Base-by-base conservation (phyloP, 2,329 filamentous ascomycete genomes). In the Proliferodiscus dingleyae region DNA sequence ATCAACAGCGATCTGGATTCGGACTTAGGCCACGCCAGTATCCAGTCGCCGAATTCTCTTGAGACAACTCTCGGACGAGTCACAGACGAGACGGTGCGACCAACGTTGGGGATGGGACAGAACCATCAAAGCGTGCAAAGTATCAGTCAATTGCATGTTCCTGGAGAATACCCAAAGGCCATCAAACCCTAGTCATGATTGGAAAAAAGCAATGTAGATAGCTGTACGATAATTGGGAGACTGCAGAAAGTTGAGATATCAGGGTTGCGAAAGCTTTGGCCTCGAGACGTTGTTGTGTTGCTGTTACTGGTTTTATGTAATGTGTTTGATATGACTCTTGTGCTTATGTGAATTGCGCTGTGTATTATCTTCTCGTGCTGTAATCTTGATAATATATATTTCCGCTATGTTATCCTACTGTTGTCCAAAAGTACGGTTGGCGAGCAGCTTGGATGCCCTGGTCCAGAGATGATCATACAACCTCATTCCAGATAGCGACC, bases 131-230 rank as follows among this genome's bases (percentile, higher is more conserved):
- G 58, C 34, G 54, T 52, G 5, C 42, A 50, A 32, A 62, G 54
- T 36, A 56, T 63, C 24, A 57, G 53, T 18, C 54, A 62, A 29
- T 50, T 64, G 11, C 61, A 64, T 47, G 53, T 64, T 32, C 61
- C 61, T 3, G 61, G 61, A 3, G 61, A 61, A 36, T 64, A 46
- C 45, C 61, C 61, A 3, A 50, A 34, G 28, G 24, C 10, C 8
- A 39, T 18, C 22, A 28, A 29, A 19, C n/a, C 32, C 1, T 34
- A 34, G 16, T 15, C n/a, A 26, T 26, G 21, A 26, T 15, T 7
- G n/a, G 3, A 40, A 15, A 16, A 10, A 18, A 11, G 11, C 15
- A 16, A 16, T 21, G 32, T 34, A 34, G 7, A 34, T 34, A 34
- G 6, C n/a, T 34, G 32, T 34, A 34, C 19, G 19, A 16, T 18